Base-by-base conservation (phyloP, 441 rosid species). In the Eutrema salsugineum region DNA sequence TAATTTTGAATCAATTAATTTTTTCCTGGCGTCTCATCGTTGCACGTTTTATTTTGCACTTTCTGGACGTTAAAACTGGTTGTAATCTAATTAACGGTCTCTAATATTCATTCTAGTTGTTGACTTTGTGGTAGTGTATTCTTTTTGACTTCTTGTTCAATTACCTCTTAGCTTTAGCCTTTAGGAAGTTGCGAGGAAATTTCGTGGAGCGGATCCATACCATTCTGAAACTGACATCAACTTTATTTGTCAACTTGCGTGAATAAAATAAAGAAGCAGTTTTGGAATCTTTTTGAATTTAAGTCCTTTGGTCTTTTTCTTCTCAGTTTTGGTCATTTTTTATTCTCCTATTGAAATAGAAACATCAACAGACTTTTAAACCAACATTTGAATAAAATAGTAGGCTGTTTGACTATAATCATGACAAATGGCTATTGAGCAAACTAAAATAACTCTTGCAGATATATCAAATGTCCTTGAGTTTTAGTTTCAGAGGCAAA, bases 231-330 rank as follows among this genome's bases (percentile, higher is more conserved):
- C 12, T 5, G 79, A 70, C 79, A 22, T 40, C 19, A 32, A 70
- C 74, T 76, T 76, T 48, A 39, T 10, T 49, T 70, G 72, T 50
- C 79, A 67, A 57, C 76, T 76, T 76, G 76, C 75, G 28, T 57
- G 11, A 42, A 48, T 58, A 6, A 3, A 32, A 40, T 38, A 16
- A 32, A 57, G 17, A 33, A 2, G 3, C 49, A 15, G 43, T 63
- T 36, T 55, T 8, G 8, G 36, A 42, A 50, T 59, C 61, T 57
- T 63, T 63, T 43, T 64, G 33, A 42, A 11, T 17, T 22, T 1
- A 22, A 39, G 28, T 76, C 50, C 8, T 68, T 38, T 28, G 54
- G 68, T 67, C 32, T 2, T 50, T 59, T 58, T 73, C 20, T 30
- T 40, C 67, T 59, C 1, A 24, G 36, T 57, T 66, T 66, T 65